Conservation (phyloP, 495 filamentous ascomycete species). For the Penicillium longicatenatum region DNA sequence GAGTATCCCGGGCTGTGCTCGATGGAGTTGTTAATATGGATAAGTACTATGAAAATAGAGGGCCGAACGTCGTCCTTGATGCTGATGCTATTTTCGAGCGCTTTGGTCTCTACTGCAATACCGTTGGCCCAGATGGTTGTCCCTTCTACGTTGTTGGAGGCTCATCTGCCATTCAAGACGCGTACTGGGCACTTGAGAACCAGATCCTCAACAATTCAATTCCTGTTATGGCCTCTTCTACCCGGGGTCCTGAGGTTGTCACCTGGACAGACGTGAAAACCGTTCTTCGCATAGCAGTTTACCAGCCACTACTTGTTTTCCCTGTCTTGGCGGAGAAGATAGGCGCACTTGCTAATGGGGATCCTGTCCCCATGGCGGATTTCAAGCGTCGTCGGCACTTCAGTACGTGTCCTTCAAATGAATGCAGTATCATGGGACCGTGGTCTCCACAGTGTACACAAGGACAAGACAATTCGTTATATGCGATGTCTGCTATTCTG, state of each 20-base stretch:
- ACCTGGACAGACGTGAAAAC: conserved; percentile 45
- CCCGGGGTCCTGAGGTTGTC: conserved; percentile 43
- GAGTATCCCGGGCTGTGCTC: conserved; percentile 49
- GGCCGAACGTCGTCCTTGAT: conserved; percentile 48
- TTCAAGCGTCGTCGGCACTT: conserved; percentile 41
- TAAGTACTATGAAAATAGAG: conserved; percentile 44
- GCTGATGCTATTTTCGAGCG: conserved; percentile 49
- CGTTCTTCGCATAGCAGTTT: conserved; percentile 41
- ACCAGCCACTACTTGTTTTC: conserved; percentile 62
- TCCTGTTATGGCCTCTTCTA: conserved; percentile 36
- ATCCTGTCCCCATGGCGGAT: conserved; percentile 54
- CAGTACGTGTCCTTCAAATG: conserved; percentile 41
- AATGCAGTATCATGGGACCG: conserved; percentile 36
- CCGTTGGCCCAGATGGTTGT: conserved; percentile 42
- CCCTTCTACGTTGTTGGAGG: conserved; percentile 43
- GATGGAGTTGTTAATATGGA: conserved; percentile 58
- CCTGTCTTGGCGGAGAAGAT: conserved; percentile 55
- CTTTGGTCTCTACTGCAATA: conserved; percentile 52
- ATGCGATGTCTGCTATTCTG: conserved; percentile 57
- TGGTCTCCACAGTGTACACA: conserved; percentile 47
- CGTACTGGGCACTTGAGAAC: conserved; percentile 42
- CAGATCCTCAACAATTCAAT: conserved; percentile 47
- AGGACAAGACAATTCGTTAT: conserved; percentile 38
- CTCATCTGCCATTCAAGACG: conserved; percentile 38
- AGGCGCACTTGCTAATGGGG: conserved; percentile 52